Percentiles rank a stretch among this genome's conserved stretches.
Evolutionary conservation across 495 filamentous ascomycete species (phyloP).

Genomic region (Neurospora sp.): DNA sequence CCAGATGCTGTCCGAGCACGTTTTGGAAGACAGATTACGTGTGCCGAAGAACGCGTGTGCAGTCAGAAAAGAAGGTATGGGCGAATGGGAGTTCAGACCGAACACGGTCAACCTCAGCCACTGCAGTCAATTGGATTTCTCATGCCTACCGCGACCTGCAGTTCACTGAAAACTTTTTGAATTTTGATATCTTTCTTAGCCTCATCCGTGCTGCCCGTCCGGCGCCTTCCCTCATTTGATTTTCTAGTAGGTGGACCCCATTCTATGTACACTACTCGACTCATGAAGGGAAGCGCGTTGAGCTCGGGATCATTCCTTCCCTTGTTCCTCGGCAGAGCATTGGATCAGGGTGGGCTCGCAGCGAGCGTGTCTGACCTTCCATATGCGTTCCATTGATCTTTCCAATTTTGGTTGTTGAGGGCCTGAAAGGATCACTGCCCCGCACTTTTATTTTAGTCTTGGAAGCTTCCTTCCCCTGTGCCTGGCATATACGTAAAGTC

Average conservation of each 20-base stretch:
- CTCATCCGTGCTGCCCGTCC: background rate
- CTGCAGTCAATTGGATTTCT: background rate
- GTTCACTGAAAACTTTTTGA: background rate
- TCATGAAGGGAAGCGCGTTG: background rate
- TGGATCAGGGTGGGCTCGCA: background rate
- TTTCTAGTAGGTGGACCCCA: background rate
- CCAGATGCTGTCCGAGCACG: background rate
- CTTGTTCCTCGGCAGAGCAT: background rate
- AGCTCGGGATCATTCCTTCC: background rate
- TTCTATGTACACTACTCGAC: background rate
- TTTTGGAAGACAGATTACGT: background rate
- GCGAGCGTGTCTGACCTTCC: background rate
- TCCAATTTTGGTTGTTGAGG: background rate
- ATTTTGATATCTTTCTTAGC: background rate
- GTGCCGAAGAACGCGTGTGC: background rate
- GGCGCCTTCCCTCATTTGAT: background rate
- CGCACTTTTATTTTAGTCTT: background rate
- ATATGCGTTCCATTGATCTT: background rate
- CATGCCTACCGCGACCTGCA: background rate
- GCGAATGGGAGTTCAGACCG: background rate
- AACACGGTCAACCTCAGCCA: background rate
- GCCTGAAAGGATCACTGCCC: background rate
- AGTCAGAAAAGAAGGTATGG: background rate
- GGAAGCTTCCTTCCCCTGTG: background rate
- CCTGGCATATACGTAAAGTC: background rate